phyloP scores from a whole-genome alignment of 2,329 filamentous ascomycete genomes.

The Sporothrix globosa region DNA sequence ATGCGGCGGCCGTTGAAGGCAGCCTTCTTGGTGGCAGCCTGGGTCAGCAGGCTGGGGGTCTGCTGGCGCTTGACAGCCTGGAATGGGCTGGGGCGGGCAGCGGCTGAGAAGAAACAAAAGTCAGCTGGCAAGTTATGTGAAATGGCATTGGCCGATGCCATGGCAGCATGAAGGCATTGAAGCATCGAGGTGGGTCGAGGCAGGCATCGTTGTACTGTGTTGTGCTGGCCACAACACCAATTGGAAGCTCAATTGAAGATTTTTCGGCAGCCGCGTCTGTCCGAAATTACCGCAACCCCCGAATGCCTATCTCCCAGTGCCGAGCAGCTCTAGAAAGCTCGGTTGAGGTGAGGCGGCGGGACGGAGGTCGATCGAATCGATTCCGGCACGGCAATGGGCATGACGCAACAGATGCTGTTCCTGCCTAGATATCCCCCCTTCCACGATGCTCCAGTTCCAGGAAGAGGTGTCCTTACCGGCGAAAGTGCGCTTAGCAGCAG shows the following conservation, averaged over 20 bases:
- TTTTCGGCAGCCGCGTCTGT: slow-evolving; percentile 26
- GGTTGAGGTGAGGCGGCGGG: background rate
- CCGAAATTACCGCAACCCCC: slow-evolving; percentile 33
- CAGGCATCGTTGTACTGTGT: background rate
- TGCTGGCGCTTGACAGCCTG: slow-evolving; percentile 77
- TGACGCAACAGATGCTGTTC: background rate
- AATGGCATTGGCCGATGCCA: background rate
- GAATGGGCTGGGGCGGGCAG: slow-evolving; percentile 64
- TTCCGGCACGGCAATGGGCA: slow-evolving; percentile 1
- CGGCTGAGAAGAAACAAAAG: slow-evolving; percentile 48
- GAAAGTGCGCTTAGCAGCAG: slow-evolving; percentile 75
- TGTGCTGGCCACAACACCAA: background rate
- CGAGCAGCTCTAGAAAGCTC: background rate
- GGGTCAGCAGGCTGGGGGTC: slow-evolving; percentile 66
- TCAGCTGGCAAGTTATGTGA: slow-evolving; percentile 4
- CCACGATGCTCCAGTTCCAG: background rate
- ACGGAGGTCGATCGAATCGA: background rate
- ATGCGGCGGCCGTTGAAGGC: slow-evolving; percentile 64
- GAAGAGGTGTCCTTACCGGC: slow-evolving; percentile 61
- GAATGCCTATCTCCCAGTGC: slow-evolving; percentile 8
- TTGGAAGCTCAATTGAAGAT: slow-evolving; percentile 28
- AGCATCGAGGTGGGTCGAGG: slow-evolving; percentile 9
- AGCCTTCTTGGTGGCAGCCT: slow-evolving; percentile 66
- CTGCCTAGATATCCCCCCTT: background rate
- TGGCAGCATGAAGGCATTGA: slow-evolving; percentile 3